Evolutionary conservation across 805 yeast genomes (phyloP).

Genomic region (Lipomyces mesembrius): DNA sequence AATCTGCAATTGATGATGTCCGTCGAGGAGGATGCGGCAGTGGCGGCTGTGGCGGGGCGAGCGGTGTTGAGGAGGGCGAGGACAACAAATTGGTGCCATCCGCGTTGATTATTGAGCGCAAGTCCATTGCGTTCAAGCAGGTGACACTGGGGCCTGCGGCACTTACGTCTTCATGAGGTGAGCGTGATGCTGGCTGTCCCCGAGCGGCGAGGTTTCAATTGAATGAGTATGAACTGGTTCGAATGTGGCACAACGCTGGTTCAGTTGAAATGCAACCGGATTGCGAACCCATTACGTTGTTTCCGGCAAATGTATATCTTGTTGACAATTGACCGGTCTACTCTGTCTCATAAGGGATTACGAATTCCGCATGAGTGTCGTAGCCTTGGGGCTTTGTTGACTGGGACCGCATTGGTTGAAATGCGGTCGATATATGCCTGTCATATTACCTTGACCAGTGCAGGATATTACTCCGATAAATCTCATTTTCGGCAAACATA

Average conservation of each 20-base stretch:
- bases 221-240: background rate
- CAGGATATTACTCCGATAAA: too few species aligned
- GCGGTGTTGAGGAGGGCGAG: constrained; percentile 2
- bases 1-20: constrained; percentile 26
- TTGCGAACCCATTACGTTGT: too few species aligned
- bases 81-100: background rate
- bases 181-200: background rate
- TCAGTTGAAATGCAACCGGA: background rate
- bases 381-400: too few species aligned
- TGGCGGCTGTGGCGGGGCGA: constrained; percentile 13
- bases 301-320: too few species aligned
- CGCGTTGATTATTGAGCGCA: constrained; percentile 25
- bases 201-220: background rate
- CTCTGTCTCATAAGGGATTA: background rate
- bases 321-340: too few species aligned
- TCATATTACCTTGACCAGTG: background rate
- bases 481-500: too few species aligned
- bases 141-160: background rate
- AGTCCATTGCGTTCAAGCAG: constrained; percentile 18
- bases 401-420: too few species aligned
- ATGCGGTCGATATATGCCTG: background rate
- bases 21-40: constrained; percentile 20
- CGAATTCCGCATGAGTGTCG: too few species aligned
- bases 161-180: background rate
- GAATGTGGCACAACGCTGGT: background rate